These are phyloP conservation scores for Leptographium wingfieldii DNA, from an alignment of 2,329 filamentous ascomycete species.

Conservation along the genomic window DNA sequence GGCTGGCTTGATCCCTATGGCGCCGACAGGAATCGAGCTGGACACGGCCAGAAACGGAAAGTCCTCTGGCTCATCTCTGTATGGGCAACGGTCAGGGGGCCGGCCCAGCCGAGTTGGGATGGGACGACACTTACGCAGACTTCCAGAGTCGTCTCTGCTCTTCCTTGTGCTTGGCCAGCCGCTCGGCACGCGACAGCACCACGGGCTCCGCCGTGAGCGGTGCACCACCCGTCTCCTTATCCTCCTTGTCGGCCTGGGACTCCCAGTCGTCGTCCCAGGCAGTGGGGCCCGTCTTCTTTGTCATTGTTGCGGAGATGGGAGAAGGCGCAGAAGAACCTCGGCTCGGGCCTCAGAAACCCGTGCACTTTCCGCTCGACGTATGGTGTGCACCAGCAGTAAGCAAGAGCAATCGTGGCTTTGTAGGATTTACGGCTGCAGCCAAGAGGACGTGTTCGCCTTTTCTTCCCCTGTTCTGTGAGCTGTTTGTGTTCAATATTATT, in stretches of 20 bases:
- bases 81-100: not conserved
- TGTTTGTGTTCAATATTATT: not conserved
- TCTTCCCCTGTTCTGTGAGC: not conserved
- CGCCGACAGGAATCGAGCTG: slow-evolving; percentile 36
- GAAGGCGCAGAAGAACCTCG: too few relatives aligned
- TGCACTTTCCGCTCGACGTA: not conserved
- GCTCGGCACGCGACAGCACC: slow-evolving; percentile 58
- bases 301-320: slow-evolving; percentile 21
- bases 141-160: slow-evolving; percentile 81
- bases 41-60: slow-evolving; percentile 50
- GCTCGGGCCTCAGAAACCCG: not conserved
- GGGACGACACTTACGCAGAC: slow-evolving; percentile 51
- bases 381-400: not conserved
- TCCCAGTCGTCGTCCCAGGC: slow-evolving; percentile 95
- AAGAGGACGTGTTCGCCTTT: not conserved
- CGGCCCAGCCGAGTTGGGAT: too few relatives aligned
- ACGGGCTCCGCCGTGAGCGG: slow-evolving; percentile 17
- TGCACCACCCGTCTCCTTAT: not conserved
- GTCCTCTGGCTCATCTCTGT: slow-evolving; percentile 60
- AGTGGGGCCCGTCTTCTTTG: slow-evolving; percentile 43
- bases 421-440: not conserved
- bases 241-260: slow-evolving; percentile 49
- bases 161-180: slow-evolving; percentile 67
- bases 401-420: not conserved
- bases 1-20: slow-evolving; percentile 63